Conservation (phyloP, 1,284 basidiomycete species). For the Mycosarcoma mackinlayi region DNA sequence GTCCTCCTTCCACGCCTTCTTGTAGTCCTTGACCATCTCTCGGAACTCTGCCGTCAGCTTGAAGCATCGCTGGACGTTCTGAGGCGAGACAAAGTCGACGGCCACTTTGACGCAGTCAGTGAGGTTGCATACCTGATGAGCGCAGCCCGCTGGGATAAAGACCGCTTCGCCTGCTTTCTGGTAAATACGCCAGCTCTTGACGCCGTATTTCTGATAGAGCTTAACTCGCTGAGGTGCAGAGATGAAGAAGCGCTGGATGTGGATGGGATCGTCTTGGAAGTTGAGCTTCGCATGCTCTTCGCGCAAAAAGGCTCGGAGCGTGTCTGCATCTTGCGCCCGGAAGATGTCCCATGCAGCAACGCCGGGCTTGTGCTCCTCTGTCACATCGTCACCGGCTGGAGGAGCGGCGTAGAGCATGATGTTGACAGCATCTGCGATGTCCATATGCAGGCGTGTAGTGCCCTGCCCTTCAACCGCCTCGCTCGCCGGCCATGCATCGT, state of each 20-base stretch:
- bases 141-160: slow-evolving; percentile 94
- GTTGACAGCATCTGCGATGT: slow-evolving; percentile 94
- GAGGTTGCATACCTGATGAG: slow-evolving; percentile 88
- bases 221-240: slow-evolving; percentile 77
- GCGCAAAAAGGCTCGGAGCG: slow-evolving; percentile 79
- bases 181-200: slow-evolving; percentile 84
- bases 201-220: slow-evolving; percentile 77
- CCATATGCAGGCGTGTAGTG: slow-evolving; percentile 91
- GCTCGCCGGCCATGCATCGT: slow-evolving; percentile 68
- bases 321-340: slow-evolving; percentile 82
- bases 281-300: slow-evolving; percentile 68
- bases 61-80: slow-evolving; percentile 87
- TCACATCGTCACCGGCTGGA: slow-evolving; percentile 28
- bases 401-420: slow-evolving; percentile 73
- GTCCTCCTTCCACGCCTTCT: slow-evolving; percentile 90
- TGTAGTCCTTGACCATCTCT: slow-evolving; percentile 78
- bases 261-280: slow-evolving; percentile 81
- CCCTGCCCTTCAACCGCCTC: slow-evolving; percentile 76
- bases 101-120: slow-evolving; percentile 95
- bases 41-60: slow-evolving; percentile 87
- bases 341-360: slow-evolving; percentile 93
- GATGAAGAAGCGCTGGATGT: slow-evolving; percentile 87
- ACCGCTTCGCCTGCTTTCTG: slow-evolving; percentile 92
- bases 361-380: slow-evolving; percentile 71
- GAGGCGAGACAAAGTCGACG: slow-evolving; percentile 92